Conservation (phyloP, 2,329 filamentous ascomycete genomes). For the Claviceps spartinae region DNA sequence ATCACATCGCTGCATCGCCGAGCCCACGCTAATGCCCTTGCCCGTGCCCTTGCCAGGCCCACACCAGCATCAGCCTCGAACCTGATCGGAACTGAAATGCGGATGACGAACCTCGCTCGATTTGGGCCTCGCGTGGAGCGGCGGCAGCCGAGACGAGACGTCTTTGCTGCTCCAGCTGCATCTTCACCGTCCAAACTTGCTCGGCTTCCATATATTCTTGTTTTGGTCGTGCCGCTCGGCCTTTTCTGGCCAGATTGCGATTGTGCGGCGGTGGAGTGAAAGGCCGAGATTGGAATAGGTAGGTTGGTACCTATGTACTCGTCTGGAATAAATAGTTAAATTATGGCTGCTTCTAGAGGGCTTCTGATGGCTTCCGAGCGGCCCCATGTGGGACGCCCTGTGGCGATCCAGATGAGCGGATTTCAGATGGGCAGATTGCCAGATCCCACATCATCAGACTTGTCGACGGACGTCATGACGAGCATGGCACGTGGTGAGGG, state of each 20-base stretch:
- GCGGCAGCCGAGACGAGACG: background rate
- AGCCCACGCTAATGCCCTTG: background rate
- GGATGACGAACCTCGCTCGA: constrained; percentile 1
- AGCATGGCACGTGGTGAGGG: constrained; percentile 1
- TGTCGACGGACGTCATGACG: constrained; percentile 4
- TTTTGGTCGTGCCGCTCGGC: background rate
- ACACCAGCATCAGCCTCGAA: background rate
- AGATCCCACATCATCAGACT: constrained; percentile 1
- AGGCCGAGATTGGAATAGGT: no score
- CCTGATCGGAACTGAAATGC: constrained; percentile 1
- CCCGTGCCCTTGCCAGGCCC: background rate
- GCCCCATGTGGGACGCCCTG: constrained; percentile 2
- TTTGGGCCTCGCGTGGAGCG: background rate
- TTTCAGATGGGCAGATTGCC: constrained; percentile 6
- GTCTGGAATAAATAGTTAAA: no score
- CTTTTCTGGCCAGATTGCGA: no score
- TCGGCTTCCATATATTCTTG: background rate
- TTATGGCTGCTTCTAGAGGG: constrained; percentile 3
- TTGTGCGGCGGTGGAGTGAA: no score
- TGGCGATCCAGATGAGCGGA: constrained; percentile 1
- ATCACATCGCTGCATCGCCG: background rate
- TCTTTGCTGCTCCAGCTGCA: background rate
- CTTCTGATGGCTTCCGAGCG: constrained; percentile 5
- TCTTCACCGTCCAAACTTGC: background rate
- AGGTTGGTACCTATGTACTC: no score